Base-by-base conservation (phyloP, 495 filamentous ascomycete species). In the Cladorrhinum samala region DNA sequence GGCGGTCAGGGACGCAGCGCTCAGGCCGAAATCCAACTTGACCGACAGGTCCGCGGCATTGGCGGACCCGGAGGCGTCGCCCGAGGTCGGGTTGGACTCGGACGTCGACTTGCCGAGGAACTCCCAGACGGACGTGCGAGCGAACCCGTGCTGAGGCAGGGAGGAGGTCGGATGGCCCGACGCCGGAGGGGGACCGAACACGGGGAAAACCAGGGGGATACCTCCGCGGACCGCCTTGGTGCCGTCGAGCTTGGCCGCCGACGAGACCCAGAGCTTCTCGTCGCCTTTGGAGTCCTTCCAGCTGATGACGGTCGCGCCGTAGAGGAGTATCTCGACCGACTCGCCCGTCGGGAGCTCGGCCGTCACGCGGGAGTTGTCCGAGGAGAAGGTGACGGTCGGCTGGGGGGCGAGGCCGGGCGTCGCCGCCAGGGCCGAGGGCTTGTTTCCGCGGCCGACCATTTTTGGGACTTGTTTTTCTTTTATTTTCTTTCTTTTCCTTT, bases 81-180 rank as follows among this genome's bases (percentile, higher is more conserved):
- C 54, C 9, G 57, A 30, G 11, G 52, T 61, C 11, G 27, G 27
- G 6, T 5, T 33, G 42, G 53, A 71, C 58, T 86, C 83, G 19
- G 78, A 83, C 36, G 78, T 77, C 52, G 75, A 71, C 76, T 89
- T 82, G 77, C 90, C 74, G 61, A 94, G 66, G 77, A 86, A 86
- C 62, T 87, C 84, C 84, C 83, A 88, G n/a, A 70, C 68, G 43
- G 85, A 87, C 56, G 81, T 91, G 49, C 94, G 89, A 20, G 94
- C 94, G 70, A 99, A 96, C 58, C 94, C 94, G 72, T 99, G 94
- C 69, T 96, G 92, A 11, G 92, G 86, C 14, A 99, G 84, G 21
- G 75, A 64, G 25, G 78, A 78, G 24, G 88, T 91, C 6, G 83
- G 76, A 44, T 33, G 87, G 81, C 66, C 89, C 80, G 55, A 82